A percentile compares a stretch with the other conserved stretches of the same genome.
phyloP scores from a whole-genome alignment of 805 yeast species.

The Vanderwaltozyma verrucispora region DNA sequence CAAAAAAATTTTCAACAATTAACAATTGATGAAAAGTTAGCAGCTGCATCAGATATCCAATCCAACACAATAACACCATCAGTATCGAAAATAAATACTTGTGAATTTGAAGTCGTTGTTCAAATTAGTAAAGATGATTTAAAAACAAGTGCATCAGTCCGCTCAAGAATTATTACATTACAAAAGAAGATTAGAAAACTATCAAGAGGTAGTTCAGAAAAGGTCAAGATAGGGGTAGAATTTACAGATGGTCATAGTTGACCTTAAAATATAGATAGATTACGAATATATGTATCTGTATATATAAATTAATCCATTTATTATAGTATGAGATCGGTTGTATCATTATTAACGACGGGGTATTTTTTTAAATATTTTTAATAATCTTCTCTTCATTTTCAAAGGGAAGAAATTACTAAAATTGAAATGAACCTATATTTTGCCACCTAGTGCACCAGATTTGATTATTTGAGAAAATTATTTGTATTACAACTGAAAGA shows the following conservation, averaged over 20 bases:
- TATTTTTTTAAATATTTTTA: too few species aligned
- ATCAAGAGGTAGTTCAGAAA: slow-evolving; percentile 39
- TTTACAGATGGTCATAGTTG: slow-evolving; percentile 29
- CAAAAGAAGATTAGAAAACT: slow-evolving; percentile 53
- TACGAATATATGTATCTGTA: too few species aligned
- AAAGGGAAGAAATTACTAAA: too few species aligned
- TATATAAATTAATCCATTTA: too few species aligned
- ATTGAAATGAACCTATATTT: too few species aligned
- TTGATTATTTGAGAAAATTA: too few species aligned
- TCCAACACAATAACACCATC: background rate
- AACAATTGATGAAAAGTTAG: slow-evolving; percentile 3
- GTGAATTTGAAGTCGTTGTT: slow-evolving; percentile 32
- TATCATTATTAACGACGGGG: too few species aligned
- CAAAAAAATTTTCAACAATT: background rate
- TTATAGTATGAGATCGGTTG: too few species aligned
- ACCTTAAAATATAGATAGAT: too few species aligned
- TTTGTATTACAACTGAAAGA: too few species aligned
- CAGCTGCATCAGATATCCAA: background rate
- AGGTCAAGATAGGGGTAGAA: slow-evolving; percentile 43
- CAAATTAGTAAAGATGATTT: slow-evolving; percentile 42
- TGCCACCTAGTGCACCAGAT: too few species aligned
- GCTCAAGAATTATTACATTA: slow-evolving; percentile 45
- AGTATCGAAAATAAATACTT: background rate
- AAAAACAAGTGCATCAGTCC: slow-evolving; percentile 49
- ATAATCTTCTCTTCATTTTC: too few species aligned